A percentile compares a stretch with the other conserved stretches of the same genome.
These are phyloP conservation scores for Magnaporthiopsis rhizophila DNA, from an alignment of 2,329 filamentous ascomycete species.

Conservation along the genomic window DNA sequence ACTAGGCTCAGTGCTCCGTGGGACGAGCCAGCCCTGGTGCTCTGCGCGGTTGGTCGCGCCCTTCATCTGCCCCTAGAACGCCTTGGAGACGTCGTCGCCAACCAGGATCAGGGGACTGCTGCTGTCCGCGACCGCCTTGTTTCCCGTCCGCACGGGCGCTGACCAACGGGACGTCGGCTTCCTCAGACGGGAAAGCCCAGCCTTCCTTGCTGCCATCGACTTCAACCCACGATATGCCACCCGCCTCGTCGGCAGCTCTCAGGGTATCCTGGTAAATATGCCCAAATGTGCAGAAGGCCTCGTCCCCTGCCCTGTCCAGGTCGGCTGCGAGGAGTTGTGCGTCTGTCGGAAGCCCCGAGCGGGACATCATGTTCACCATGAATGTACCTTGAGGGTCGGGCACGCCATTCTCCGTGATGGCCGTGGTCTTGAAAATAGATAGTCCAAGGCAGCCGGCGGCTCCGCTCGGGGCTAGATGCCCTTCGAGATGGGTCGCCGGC, in stretches of 20 bases:
- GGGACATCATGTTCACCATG: not conserved
- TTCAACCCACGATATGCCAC: conserved; percentile 45
- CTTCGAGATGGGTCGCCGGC: conserved; percentile 44
- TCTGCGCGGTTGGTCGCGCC: conserved; percentile 47
- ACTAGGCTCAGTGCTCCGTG: conserved; percentile 38
- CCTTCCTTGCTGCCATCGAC: conserved; percentile 40
- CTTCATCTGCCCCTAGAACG: conserved; percentile 56
- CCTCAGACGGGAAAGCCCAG: conserved; percentile 56
- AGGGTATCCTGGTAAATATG: conserved; percentile 59
- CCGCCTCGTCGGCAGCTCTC: conserved; percentile 38
- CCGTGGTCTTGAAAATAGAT: conserved; percentile 58
- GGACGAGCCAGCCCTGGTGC: conserved; percentile 58
- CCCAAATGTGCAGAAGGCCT: conserved; percentile 67
- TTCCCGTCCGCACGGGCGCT: conserved; percentile 32
- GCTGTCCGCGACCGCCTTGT: conserved; percentile 64
- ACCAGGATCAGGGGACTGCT: conserved; percentile 62
- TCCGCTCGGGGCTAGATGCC: not conserved
- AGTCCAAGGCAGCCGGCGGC: conserved; percentile 58
- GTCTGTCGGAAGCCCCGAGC: conserved; percentile 25
- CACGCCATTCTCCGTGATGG: conserved; percentile 40
- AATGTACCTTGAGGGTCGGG: conserved; percentile 26
- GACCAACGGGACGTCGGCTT: conserved; percentile 51
- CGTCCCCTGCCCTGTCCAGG: conserved; percentile 36
- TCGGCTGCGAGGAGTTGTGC: conserved; percentile 57
- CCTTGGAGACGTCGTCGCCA: conserved; percentile 50